Evolutionary conservation across 345 rosid genomes (phyloP), one percentile per base, ranked within the genome.

Genomic region (Lagerstroemia speciosa): DNA sequence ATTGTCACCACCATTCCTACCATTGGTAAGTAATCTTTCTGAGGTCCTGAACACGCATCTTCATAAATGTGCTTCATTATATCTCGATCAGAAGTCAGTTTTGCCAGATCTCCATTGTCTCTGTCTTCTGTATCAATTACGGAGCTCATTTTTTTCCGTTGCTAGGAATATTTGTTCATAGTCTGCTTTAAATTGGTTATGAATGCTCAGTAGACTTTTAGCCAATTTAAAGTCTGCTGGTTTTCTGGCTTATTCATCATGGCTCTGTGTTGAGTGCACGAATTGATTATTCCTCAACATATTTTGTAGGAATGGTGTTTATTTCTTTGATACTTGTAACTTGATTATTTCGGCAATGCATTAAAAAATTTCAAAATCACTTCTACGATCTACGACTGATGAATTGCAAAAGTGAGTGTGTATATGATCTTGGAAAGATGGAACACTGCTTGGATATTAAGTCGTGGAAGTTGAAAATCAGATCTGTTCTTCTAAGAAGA

Each of bases 1-100:
- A 79, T 83, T 10, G 85, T 85, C 40, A 81, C 86, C 75, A 85
- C 89, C 76, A 85, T 81, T 73, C 87, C 89, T 11, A 83, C 89
- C 27, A 83, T 81, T 64, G 89, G 89, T 83, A 27, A 77, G 85
- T 71, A 3, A 11, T 34, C 19, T 37, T 43, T 43, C 40, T 61
- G 30, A 48, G 17, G 55, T n/a, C 55, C 24, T 48, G 24, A 19
- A 48, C 2, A 43, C 20, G 24, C n/a, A 19, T 48, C 52, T 12
- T 14, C 22, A 17, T 14, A 14, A 46, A 5, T 14, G 6, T 46
- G 6, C 52, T 17, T 46, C 5, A 4, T 5, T 14, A 17, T 46
- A 46, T 46, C 52, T 46, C 19, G 22, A 11, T 46, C 3, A 46
- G 52, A 17, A 46, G 52, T 17, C 22, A 46, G 20, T 10, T 7